These are phyloP conservation scores for Heimioporus sp. DNA, from an alignment of 768 basidiomycete species.

Conservation along the genomic window DNA sequence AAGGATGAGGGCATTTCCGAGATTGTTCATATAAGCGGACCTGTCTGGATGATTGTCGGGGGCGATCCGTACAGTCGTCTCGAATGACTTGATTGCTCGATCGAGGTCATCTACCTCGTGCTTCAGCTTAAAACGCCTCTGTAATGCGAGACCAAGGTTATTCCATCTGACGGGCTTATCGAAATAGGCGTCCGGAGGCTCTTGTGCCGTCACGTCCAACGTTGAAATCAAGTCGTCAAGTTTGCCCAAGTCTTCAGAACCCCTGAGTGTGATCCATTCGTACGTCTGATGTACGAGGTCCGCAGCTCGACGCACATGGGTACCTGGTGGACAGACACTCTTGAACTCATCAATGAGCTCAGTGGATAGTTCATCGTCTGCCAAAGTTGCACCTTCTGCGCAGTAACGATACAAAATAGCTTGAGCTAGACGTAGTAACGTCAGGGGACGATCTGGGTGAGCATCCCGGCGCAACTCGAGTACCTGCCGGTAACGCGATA, in stretches of 20 bases:
- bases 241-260: neutral
- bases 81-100: neutral
- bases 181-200: neutral
- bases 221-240: neutral
- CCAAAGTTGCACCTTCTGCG: neutral
- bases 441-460: constrained; percentile 7
- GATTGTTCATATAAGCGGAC: neutral
- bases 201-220: neutral
- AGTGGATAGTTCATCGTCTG: neutral
- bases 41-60: neutral
- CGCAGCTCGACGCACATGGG: constrained; percentile 1
- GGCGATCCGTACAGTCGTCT: neutral
- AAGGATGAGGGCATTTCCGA: neutral
- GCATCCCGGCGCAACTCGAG: constrained; percentile 1
- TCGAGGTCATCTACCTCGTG: neutral
- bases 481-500: neutral
- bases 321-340: neutral
- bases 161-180: neutral
- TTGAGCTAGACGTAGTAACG: constrained; percentile 6
- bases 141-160: constrained; percentile 1
- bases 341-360: neutral
- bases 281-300: constrained; percentile 4
- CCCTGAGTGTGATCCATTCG: neutral
- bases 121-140: neutral
- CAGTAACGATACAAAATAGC: constrained; percentile 4